Percentiles rank a stretch among this genome's conserved stretches.
phyloP scores from a whole-genome alignment of 2,329 filamentous ascomycete species.

The Fonsecaea multimorphosa region DNA sequence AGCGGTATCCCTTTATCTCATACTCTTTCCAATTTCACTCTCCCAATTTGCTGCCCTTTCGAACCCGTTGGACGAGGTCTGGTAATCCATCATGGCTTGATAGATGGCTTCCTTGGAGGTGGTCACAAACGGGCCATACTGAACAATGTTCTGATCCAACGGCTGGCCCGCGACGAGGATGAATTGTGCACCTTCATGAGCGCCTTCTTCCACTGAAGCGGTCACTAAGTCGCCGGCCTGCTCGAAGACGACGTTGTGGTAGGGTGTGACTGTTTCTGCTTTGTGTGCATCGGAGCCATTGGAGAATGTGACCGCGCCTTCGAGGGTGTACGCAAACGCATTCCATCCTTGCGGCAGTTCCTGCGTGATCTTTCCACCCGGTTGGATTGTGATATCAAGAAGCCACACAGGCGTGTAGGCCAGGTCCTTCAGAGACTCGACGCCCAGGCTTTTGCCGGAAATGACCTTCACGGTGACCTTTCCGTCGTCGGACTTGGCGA shows the following conservation, averaged over 20 bases:
- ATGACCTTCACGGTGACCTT: slow-evolving; percentile 88
- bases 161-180: slow-evolving; percentile 79
- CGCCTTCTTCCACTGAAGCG: slow-evolving; percentile 70
- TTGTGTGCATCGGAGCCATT: slow-evolving; percentile 46
- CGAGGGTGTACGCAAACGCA: slow-evolving; percentile 84
- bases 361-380: slow-evolving; percentile 79
- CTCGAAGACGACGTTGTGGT: slow-evolving; percentile 89
- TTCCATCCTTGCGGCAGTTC: slow-evolving; percentile 82
- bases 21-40: slow-evolving; percentile 84
- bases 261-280: slow-evolving; percentile 66
- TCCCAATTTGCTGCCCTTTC: slow-evolving; percentile 79
- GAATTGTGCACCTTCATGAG: slow-evolving; percentile 60
- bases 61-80: slow-evolving; percentile 75
- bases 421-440: slow-evolving; percentile 86
- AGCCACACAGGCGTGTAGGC: slow-evolving; percentile 99
- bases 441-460: slow-evolving; percentile 79
- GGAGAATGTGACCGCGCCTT: slow-evolving; percentile 69
- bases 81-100: slow-evolving; percentile 77
- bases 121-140: slow-evolving; percentile 86
- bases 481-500: slow-evolving; percentile 71
- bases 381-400: slow-evolving; percentile 78
- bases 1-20: slow-evolving; percentile 49
- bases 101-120: slow-evolving; percentile 74
- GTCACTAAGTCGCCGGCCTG: slow-evolving; percentile 76
- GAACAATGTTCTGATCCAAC: slow-evolving; percentile 78